Evolutionary conservation across 2,329 filamentous ascomycete genomes (phyloP).

Genomic region (Blastomyces silverae): DNA sequence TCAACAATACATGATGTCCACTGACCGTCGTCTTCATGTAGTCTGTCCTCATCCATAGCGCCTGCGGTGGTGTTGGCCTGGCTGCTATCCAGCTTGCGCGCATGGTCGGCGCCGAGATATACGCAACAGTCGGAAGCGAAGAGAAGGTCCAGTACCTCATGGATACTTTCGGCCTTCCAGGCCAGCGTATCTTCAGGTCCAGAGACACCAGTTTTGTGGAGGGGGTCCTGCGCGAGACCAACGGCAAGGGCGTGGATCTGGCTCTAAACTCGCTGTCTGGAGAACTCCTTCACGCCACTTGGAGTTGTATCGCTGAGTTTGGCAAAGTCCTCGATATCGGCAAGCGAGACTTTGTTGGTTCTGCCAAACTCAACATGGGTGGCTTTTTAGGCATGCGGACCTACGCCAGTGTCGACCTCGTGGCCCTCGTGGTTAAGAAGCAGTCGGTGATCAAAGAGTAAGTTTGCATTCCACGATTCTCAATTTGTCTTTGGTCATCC

Average conservation of each 20-base stretch:
- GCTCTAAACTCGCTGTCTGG: constrained; percentile 29
- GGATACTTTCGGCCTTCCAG: constrained; percentile 20
- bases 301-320: constrained; percentile 25
- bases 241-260: constrained; percentile 25
- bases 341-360: constrained; percentile 21
- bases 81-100: constrained; percentile 24
- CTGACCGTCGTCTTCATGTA: constrained; percentile 9
- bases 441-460: constrained; percentile 1
- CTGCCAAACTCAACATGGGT: constrained; percentile 20
- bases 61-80: constrained; percentile 24
- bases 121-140: constrained; percentile 25
- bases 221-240: constrained; percentile 22
- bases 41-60: constrained; percentile 27
- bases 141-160: constrained; percentile 24
- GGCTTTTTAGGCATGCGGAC: constrained; percentile 20
- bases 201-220: constrained; percentile 21
- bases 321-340: constrained; percentile 25
- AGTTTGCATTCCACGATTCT: neutral
- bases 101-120: constrained; percentile 15
- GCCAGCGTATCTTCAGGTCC: constrained; percentile 26
- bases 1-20: neutral
- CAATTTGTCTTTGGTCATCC: constrained; percentile 8
- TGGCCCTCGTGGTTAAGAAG: neutral
- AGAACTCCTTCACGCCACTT: constrained; percentile 26
- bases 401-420: constrained; percentile 20